Conservation (phyloP, 108 stramenopile species). For the Seminavis robusta region DNA sequence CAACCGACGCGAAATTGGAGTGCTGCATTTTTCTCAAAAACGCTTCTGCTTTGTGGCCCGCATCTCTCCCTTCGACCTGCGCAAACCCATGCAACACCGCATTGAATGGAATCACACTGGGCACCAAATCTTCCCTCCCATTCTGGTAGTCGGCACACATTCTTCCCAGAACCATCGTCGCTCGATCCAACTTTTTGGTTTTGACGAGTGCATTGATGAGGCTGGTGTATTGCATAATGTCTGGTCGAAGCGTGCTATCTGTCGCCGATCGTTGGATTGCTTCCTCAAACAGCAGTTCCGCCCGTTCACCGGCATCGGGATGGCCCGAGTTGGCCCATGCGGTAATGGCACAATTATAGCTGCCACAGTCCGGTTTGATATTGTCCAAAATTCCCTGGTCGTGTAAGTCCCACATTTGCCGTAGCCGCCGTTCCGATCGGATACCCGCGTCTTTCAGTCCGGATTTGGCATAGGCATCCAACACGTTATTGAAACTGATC, state of each 20-base stretch:
- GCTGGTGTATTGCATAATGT: slow-evolving; percentile 25
- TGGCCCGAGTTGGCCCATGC: slow-evolving; percentile 27
- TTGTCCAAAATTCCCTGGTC: slow-evolving; percentile 24
- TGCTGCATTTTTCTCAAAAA: slow-evolving; percentile 51
- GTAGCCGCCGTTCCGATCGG: slow-evolving; percentile 43
- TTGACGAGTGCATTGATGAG: slow-evolving; percentile 57
- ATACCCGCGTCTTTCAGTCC: slow-evolving; percentile 20
- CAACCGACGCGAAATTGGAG: no score
- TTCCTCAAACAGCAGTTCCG: slow-evolving; percentile 52
- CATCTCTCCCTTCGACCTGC: no score
- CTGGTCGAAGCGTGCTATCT: no score
- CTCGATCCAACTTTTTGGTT: slow-evolving; percentile 35
- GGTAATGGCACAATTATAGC: slow-evolving; percentile 26
- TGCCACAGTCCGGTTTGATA: slow-evolving; percentile 41
- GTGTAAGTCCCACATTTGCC: slow-evolving; percentile 36
- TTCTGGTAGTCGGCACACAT: no score
- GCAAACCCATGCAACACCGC: no score
- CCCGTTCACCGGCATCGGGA: slow-evolving; percentile 30
- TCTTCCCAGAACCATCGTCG: no score
- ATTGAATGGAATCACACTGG: no score
- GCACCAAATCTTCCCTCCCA: no score
- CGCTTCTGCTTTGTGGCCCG: slow-evolving; percentile 41
- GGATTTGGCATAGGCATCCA: slow-evolving; percentile 36
- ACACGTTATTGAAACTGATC: slow-evolving; percentile 40
- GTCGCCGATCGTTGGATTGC: slow-evolving; percentile 57